These are phyloP conservation scores for Microglena sp. DNA, from an alignment of 139 green algal genomes.

Conservation along the genomic window DNA sequence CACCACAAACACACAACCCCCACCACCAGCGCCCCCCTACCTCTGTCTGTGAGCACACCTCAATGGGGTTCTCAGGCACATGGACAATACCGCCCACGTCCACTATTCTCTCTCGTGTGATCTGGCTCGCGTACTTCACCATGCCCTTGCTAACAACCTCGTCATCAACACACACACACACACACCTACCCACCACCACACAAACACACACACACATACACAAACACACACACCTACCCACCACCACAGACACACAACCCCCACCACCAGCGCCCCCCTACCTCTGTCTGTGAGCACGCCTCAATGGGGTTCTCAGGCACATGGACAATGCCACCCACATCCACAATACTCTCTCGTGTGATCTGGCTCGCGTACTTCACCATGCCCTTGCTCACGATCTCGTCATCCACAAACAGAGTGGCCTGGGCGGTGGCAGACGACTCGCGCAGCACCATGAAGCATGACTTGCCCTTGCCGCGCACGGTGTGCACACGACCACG, in stretches of 20 bases:
- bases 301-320: constrained; percentile 55
- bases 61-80: constrained; percentile 30
- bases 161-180: constrained; percentile 83
- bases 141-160: constrained; percentile 81
- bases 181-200: neutral
- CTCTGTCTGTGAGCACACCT: constrained; percentile 49
- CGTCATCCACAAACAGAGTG: constrained; percentile 79
- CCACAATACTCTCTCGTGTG: constrained; percentile 88
- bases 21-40: constrained; percentile 2
- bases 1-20: too few species aligned
- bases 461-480: constrained; percentile 90
- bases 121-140: constrained; percentile 89
- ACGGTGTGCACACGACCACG: constrained; percentile 77
- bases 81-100: constrained; percentile 71
- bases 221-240: neutral
- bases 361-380: constrained; percentile 91
- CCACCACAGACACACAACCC: neutral
- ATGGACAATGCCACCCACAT: constrained; percentile 67
- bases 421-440: constrained; percentile 73
- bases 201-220: neutral
- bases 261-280: constrained; percentile 18
- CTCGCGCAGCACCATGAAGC: constrained; percentile 90
- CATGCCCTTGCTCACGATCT: constrained; percentile 84
- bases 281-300: constrained; percentile 70
- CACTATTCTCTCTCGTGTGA: constrained; percentile 90